Conservation (phyloP, 148 eudicot genomes). For the Spergularia marina region DNA sequence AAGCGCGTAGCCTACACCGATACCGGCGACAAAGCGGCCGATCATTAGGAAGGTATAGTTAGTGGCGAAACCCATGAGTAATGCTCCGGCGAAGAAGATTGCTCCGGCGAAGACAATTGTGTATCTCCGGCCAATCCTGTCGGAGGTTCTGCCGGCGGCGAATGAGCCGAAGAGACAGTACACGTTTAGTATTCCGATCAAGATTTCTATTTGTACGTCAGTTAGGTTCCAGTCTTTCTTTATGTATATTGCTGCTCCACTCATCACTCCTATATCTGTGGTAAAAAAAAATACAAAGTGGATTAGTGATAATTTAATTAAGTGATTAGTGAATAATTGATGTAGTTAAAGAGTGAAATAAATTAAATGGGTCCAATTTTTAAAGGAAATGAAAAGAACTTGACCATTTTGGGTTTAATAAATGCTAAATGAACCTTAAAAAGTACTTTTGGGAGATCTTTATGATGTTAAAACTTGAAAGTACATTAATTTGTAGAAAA, state of each 20-base stretch:
- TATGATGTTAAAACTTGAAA: no score
- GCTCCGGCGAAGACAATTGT: constrained; percentile 46
- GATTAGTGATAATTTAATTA: no score
- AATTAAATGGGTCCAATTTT: not conserved
- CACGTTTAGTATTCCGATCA: constrained; percentile 47
- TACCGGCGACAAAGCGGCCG: constrained; percentile 46
- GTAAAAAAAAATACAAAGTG: no score
- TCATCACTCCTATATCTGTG: constrained; percentile 67
- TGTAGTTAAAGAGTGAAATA: no score
- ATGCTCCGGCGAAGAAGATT: constrained; percentile 44
- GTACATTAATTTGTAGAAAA: no score
- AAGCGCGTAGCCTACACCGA: constrained; percentile 52
- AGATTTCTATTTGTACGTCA: constrained; percentile 42
- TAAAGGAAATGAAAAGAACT: no score
- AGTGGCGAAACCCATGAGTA: constrained; percentile 50
- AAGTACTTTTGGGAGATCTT: no score
- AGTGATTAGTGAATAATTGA: no score
- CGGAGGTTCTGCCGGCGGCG: constrained; percentile 45
- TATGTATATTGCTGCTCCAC: constrained; percentile 58
- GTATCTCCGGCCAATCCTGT: constrained; percentile 46
- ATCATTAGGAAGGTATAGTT: constrained; percentile 43
- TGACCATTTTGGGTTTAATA: no score
- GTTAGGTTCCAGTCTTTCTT: constrained; percentile 36
- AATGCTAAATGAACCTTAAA: no score
- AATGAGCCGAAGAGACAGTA: constrained; percentile 47